Conservation (phyloP, 73 alveolate species). For the Loxodes magnus region DNA sequence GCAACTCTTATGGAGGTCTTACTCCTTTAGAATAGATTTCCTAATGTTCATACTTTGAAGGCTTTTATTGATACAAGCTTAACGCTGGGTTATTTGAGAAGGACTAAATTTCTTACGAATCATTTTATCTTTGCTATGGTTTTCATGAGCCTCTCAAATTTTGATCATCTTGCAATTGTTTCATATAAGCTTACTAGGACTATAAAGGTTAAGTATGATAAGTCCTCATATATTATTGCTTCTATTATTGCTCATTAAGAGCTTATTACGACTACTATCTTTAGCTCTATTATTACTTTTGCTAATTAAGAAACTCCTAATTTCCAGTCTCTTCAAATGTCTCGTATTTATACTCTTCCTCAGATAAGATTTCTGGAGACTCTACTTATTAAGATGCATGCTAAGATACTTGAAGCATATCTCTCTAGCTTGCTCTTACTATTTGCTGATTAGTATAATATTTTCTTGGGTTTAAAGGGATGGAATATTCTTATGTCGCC, state of each 20-base stretch:
- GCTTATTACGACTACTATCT: not conserved
- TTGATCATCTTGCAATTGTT: too few relatives aligned
- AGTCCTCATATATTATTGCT: too few relatives aligned
- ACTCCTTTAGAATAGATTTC: slow-evolving; percentile 35
- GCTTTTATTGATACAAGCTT: not conserved
- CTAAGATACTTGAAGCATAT: too few relatives aligned
- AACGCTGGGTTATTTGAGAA: not conserved
- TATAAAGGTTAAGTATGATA: too few relatives aligned
- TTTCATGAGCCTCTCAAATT: not conserved
- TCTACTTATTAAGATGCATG: slow-evolving; percentile 12
- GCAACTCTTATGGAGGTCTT: slow-evolving; percentile 51
- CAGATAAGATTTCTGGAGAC: slow-evolving; percentile 3
- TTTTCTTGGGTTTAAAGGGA: slow-evolving; percentile 27
- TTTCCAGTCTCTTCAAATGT: slow-evolving; percentile 11
- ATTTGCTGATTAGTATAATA: slow-evolving; percentile 35
- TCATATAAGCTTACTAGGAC: too few relatives aligned
- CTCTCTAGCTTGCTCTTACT: slow-evolving; percentile 16
- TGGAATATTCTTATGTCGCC: slow-evolving; percentile 15
- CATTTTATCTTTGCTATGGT: not conserved
- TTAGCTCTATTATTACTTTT: not conserved
- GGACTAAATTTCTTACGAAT: not conserved
- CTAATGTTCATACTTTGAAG: slow-evolving; percentile 1
- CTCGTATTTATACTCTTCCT: not conserved
- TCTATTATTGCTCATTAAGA: too few relatives aligned
- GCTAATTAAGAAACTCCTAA: slow-evolving; percentile 8